Evolutionary conservation across 768 basidiomycete species (phyloP), one percentile per base, ranked within the genome.

Genomic region (Hemileccinum rubropunctum): DNA sequence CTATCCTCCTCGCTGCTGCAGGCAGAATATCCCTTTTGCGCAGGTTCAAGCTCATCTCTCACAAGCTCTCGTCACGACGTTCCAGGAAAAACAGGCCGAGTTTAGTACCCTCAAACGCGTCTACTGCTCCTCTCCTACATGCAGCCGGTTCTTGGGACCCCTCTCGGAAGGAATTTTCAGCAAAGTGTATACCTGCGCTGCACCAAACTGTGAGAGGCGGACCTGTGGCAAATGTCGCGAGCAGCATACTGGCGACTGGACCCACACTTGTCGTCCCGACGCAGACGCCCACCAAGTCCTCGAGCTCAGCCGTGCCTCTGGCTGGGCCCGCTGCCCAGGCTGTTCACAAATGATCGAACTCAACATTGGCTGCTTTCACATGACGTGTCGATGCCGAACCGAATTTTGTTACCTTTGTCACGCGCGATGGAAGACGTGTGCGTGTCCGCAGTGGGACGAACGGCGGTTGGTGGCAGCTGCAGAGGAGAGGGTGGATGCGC

Each of bases 381-480:
- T 76, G 68, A 69, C 68, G 2, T 75, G 74, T 46, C 52, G 65
- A 23, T 75, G 73, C 56, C 48, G 56, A 35, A 67, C 66, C 11
- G 59, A 74, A 42, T 75, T 75, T 38, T 75, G 73, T 54, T 76
- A 75, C 42, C 53, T 81, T 71, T 74, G 81, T 71, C 44, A 73
- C 71, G 75, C 58, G 20, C 68, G 50, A 3, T 90, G 87, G 86
- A 86, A 86, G 68, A 72, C 66, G 1, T 90, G 88, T 56, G 13
- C 0, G 1, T 88, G 87, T 54, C 72, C 74, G 1, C 81, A 84
- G 50, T 88, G 85, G 84, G 84, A 87, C 18, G 86, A 87, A 57
- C 28, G 23, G 3, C 47, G 54, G 6, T 21, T 67, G 12, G 11
- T 76, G 27, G 68, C 53, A 3, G 74, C 69, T 4, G 83, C 81